Percentiles rank a stretch among this genome's conserved stretches.
These are phyloP conservation scores for Corchorus olitorius DNA, from an alignment of 345 rosid species.

Conservation along the genomic window DNA sequence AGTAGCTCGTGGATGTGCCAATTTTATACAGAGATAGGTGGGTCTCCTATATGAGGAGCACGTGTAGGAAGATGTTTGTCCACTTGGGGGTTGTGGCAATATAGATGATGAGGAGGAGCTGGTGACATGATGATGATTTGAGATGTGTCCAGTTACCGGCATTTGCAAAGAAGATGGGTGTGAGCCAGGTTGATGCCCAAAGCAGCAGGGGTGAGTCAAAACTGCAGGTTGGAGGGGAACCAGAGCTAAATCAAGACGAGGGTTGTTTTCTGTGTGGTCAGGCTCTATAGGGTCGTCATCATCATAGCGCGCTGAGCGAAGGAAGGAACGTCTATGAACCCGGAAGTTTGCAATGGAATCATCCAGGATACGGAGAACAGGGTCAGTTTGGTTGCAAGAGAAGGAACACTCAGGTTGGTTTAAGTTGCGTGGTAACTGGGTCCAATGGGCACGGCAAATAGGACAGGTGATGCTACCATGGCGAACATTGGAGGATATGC, in stretches of 20 bases:
- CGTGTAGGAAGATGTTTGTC: slow-evolving; percentile 28
- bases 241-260: slow-evolving; percentile 60
- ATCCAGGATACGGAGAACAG: slow-evolving; percentile 69
- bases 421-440: slow-evolving; percentile 79
- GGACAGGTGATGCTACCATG: slow-evolving; percentile 91
- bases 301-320: slow-evolving; percentile 75
- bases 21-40: slow-evolving; percentile 67
- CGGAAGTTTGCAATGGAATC: slow-evolving; percentile 77
- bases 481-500: slow-evolving; percentile 87
- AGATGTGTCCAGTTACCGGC: slow-evolving; percentile 23
- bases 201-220: slow-evolving; percentile 34
- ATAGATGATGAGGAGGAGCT: slow-evolving; percentile 38
- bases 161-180: slow-evolving; percentile 33
- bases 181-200: slow-evolving; percentile 34
- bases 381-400: slow-evolving; percentile 56
- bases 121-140: slow-evolving; percentile 33
- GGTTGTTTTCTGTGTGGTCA: slow-evolving; percentile 42
- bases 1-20: slow-evolving; percentile 53
- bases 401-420: slow-evolving; percentile 48
- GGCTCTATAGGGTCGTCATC: slow-evolving; percentile 82
- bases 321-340: slow-evolving; percentile 72
- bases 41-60: slow-evolving; percentile 40
- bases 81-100: slow-evolving; percentile 30
- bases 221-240: slow-evolving; percentile 44
- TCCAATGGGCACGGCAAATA: slow-evolving; percentile 90